Base-by-base conservation (phyloP, 2,329 filamentous ascomycete genomes). In the Parasarocladium wereldwijsianum region DNA sequence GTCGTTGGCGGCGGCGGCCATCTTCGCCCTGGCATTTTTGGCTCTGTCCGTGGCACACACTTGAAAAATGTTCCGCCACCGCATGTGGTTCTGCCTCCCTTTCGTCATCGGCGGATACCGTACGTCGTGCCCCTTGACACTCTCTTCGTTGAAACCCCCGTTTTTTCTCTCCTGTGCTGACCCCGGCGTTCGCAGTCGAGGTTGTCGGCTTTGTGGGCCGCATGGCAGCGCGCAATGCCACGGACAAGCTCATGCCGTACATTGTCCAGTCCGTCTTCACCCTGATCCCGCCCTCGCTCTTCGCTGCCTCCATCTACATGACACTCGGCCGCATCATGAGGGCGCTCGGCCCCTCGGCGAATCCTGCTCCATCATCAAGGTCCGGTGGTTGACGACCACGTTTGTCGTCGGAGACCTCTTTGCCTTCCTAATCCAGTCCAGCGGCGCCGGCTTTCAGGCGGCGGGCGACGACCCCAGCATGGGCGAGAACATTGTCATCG, bases 401-500 rank as follows among this genome's bases (percentile, higher is more conserved):
- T 53, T 53, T 22, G 47, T 53, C 16, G 24, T 36, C 6, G 43
- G 47, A 17, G 50, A 53, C 22, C 33, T 46, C 23, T 26, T 48
- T 26, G 44, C 40, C 24, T 45, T 53, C 32, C 17, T 42, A 22
- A 31, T 52, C 8, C 50, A 52, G 32, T 36, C 38, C 21, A 38
- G 38, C 31, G 50, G 46, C 4, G 49, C 43, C 13, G 51, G 46
- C 5, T 24, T 49, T 6, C 38, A 44, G 12, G 35, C 28, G 23
- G 38, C 33, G 26, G 27, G 25, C 22, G 24, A 36, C 11, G 28
- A 37, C 22, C 33, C 38, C 34, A 44, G 57, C 13, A 38, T 47
- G 2, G 62, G 62, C 7, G 45, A 59, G 28, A 53, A 59, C 13
- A 47, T 73, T 32, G 59, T 73, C 14, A 45, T 73, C 6, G 58